Evolutionary conservation across 169 alveolate genomes (phyloP).

Genomic region (Plasmodium gonderi): DNA sequence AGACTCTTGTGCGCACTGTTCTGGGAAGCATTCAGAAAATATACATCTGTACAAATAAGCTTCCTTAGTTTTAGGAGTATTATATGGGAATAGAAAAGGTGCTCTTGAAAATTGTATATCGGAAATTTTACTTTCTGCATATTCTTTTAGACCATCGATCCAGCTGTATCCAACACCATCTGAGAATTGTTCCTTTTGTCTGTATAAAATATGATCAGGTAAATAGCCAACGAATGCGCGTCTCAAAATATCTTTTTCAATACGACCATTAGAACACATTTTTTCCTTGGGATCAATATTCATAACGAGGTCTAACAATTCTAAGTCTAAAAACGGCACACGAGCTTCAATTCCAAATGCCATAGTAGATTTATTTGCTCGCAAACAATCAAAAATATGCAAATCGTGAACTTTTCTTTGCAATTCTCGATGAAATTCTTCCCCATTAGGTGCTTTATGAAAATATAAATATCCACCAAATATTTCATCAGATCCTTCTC

Average conservation of each 20-base stretch:
- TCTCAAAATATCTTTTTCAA: conserved; percentile 87
- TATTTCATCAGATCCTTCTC: conserved; percentile 92
- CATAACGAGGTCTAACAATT: conserved; percentile 27
- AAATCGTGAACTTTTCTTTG: conserved; percentile 84
- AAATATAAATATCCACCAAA: conserved; percentile 91
- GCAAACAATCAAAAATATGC: conserved; percentile 85
- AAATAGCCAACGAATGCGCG: conserved; percentile 87
- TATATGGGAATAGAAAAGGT: conserved; percentile 74
- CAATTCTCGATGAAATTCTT: conserved; percentile 87
- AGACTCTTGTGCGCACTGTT: conserved; percentile 74
- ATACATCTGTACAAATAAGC: conserved; percentile 79
- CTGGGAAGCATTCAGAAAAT: conserved; percentile 74
- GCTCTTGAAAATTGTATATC: conserved; percentile 73
- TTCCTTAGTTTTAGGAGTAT: conserved; percentile 83
- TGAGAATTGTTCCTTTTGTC: conserved; percentile 90
- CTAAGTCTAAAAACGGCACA: conserved; percentile 88
- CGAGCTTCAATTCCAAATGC: conserved; percentile 93
- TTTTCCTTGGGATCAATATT: conserved; percentile 69
- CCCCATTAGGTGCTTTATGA: conserved; percentile 88
- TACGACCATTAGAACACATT: conserved; percentile 51
- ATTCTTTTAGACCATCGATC: conserved; percentile 81
- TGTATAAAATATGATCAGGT: conserved; percentile 89
- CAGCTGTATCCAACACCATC: conserved; percentile 87
- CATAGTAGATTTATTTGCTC: conserved; percentile 90
- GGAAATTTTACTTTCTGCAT: conserved; percentile 78